Conservation (phyloP, 1,284 basidiomycete species). For the Pyrrhoderma lamaoense region DNA sequence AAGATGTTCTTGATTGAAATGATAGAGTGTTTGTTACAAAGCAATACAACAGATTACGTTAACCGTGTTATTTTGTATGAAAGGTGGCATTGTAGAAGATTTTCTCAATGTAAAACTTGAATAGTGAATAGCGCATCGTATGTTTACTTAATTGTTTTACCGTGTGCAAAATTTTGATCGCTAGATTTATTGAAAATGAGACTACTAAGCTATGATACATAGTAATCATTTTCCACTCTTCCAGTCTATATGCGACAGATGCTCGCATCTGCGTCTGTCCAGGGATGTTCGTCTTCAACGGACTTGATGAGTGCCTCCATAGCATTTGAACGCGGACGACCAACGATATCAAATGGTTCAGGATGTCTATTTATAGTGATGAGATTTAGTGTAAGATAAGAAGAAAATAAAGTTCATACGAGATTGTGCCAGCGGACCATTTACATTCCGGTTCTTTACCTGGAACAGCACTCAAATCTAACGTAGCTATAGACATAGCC, state of each 20-base stretch:
- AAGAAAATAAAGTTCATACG: conserved; percentile 7
- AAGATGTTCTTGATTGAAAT: too few species aligned
- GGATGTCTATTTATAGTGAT: conserved; percentile 20
- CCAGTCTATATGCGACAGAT: conserved; percentile 12
- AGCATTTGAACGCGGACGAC: conserved; percentile 21
- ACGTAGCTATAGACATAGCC: conserved; percentile 9
- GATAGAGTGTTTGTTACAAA: too few species aligned
- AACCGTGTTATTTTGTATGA: too few species aligned
- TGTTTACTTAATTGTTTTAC: too few species aligned
- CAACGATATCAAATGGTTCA: conserved; percentile 20
- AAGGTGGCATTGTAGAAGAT: too few species aligned
- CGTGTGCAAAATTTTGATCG: too few species aligned
- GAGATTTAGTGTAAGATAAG: not conserved
- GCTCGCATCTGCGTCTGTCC: conserved; percentile 12
- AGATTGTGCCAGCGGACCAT: conserved; percentile 12
- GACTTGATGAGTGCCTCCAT: conserved; percentile 10
- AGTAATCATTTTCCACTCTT: not conserved
- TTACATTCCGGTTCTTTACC: not conserved
- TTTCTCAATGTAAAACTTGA: too few species aligned
- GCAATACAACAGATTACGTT: too few species aligned
- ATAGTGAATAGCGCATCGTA: too few species aligned
- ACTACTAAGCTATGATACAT: too few species aligned
- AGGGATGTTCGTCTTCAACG: conserved; percentile 15
- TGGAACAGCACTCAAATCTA: conserved; percentile 5
- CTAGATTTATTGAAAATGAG: too few species aligned